These are phyloP conservation scores for Colletotrichum karsti DNA, from an alignment of 2,329 filamentous ascomycete genomes.

Conservation along the genomic window DNA sequence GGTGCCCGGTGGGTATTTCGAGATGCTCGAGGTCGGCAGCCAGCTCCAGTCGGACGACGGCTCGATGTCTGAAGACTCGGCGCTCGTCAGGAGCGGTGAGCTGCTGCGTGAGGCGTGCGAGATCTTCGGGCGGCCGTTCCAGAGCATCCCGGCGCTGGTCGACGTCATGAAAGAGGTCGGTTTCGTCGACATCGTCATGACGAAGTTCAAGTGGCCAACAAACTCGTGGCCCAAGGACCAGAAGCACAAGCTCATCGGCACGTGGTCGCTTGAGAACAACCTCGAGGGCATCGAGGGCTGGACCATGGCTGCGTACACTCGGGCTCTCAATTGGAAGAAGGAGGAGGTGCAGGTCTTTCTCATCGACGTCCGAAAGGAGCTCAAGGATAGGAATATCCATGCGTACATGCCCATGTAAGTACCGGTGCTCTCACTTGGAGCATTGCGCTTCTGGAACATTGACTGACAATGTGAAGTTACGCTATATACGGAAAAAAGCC, in stretches of 20 bases:
- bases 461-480: background rate
- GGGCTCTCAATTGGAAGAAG: constrained; percentile 40
- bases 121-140: constrained; percentile 38
- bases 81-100: constrained; percentile 40
- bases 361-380: constrained; percentile 40
- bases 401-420: constrained; percentile 48
- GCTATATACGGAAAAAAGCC: background rate
- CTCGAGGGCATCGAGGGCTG: constrained; percentile 43
- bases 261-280: constrained; percentile 41
- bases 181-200: constrained; percentile 58
- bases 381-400: constrained; percentile 43
- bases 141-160: constrained; percentile 37
- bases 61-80: too few species aligned
- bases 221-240: constrained; percentile 61
- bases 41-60: constrained; percentile 33
- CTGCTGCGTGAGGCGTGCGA: constrained; percentile 39
- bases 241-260: constrained; percentile 59
- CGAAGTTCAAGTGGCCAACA: constrained; percentile 58
- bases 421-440: too few species aligned
- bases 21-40: constrained; percentile 52
- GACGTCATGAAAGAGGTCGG: constrained; percentile 58
- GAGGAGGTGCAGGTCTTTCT: constrained; percentile 43
- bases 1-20: constrained; percentile 52
- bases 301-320: constrained; percentile 45
- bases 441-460: too few species aligned